These are phyloP conservation scores for Ganoderma lucidum DNA, from an alignment of 1,284 basidiomycete genomes.

Conservation along the genomic window DNA sequence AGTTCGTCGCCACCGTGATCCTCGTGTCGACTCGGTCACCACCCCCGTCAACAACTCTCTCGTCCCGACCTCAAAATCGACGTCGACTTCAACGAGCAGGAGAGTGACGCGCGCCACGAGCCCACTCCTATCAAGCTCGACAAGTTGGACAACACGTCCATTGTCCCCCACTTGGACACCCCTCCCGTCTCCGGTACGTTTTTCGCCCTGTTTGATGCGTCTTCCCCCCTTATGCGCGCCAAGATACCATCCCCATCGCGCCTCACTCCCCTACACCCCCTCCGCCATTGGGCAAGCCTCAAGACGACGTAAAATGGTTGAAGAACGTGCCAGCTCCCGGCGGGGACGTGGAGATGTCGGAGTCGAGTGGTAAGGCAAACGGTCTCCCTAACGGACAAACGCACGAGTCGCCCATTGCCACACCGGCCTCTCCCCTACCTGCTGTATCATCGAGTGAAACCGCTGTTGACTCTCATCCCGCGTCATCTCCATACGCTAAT, in stretches of 20 bases:
- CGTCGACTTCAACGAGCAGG: conserved; percentile 64
- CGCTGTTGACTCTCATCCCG: conserved; percentile 49
- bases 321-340: conserved; percentile 32
- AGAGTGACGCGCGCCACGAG: conserved; percentile 71
- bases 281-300: conserved; percentile 53
- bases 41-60: conserved; percentile 62
- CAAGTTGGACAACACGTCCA: conserved; percentile 38
- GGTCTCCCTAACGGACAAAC: conserved; percentile 42
- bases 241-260: conserved; percentile 50
- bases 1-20: conserved; percentile 12
- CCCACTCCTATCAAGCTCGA: conserved; percentile 55
- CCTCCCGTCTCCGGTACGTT: no score
- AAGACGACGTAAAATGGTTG: conserved; percentile 63
- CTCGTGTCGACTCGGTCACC: conserved; percentile 55
- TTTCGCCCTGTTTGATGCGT: no score
- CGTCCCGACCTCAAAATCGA: conserved; percentile 65
- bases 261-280: conserved; percentile 55
- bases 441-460: conserved; percentile 43
- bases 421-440: conserved; percentile 38
- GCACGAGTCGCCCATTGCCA: conserved; percentile 47
- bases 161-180: no score
- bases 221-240: no score
- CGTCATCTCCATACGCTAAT: conserved; percentile 30
- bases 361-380: no score
- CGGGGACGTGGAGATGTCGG: no score